phyloP scores from a whole-genome alignment of 768 basidiomycete species.

The Goffeauzyma gilvescens region DNA sequence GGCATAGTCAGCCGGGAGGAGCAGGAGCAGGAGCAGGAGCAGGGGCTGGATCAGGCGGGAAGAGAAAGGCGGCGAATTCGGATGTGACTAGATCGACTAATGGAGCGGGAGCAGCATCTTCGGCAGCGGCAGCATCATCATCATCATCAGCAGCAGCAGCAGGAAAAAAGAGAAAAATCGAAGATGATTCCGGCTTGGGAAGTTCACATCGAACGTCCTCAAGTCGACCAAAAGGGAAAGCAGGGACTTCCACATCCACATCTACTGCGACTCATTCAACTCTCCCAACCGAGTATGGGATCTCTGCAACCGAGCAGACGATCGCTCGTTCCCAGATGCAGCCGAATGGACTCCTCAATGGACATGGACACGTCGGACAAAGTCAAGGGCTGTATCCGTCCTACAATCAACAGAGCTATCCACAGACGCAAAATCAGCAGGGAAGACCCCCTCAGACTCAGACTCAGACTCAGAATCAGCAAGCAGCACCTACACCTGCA shows the following conservation, averaged over 20 bases:
- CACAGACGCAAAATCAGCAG: neutral
- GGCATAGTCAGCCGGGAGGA: no score
- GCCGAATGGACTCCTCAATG: neutral
- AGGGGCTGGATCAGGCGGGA: neutral
- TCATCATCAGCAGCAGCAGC: neutral
- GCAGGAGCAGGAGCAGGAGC: neutral
- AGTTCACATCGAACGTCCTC: no score
- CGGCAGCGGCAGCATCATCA: neutral
- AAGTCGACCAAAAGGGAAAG: no score
- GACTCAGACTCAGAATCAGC: neutral
- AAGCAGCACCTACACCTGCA: neutral
- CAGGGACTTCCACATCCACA: neutral
- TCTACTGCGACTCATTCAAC: slow-evolving; percentile 10
- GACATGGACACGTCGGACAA: neutral
- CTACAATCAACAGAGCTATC: slow-evolving; percentile 2
- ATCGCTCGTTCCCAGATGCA: neutral
- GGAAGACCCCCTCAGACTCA: slow-evolving; percentile 1
- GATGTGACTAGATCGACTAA: neutral
- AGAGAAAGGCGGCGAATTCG: neutral
- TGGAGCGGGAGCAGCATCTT: neutral
- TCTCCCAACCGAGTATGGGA: neutral
- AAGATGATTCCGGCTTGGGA: no score
- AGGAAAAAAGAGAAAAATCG: neutral
- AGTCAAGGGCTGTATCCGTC: neutral
- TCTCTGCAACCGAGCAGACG: neutral